Evolutionary conservation across 2,329 filamentous ascomycete genomes (phyloP), one percentile per base, ranked within the genome.

Genomic region (Cryphonectria japonica): DNA sequence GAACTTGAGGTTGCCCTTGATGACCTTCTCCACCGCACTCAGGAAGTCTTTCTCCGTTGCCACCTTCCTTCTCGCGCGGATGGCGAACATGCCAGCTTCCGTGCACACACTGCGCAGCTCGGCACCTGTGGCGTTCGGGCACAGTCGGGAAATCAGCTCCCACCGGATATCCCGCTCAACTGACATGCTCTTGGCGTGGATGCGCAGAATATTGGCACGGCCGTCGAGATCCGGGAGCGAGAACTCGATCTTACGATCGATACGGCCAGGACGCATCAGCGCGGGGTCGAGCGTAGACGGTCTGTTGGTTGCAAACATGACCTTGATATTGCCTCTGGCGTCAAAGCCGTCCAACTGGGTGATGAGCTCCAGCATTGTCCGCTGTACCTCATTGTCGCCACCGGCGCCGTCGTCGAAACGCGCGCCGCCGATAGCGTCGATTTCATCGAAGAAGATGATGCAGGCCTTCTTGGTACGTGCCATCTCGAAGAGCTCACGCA

Each of bases 391-490:
- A 80, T 98, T 98, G 83, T 98, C 95, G 78, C 95, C 95, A 77
- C 95, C 95, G 74, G 95, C 95, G 75, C 95, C 95, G 77, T 98
- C 95, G 78, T 98, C 95, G 80, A 98, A 98, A 82, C 95, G 93
- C 54, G 95, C 95, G 76, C 95, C 95, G 79, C 95, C 95, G 69
- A 98, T 93, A 65, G 95, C 95, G 81, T 98, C 95, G 74, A 98
- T 96, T 85, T 99, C 96, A 81, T 99, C 96, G 79, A 97, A 97
- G 90, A 99, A 99, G 84, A 99, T 99, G 80, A 99, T 99, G 83
- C 96, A 99, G 0, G 96, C 96, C 85, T 99, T 99, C 89, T 99
- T 99, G 70, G 96, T 98, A 77, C 96, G 91, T 13, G 96, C 96
- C 96, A 99, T 99, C 85, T 99, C 96, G 81, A 99, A 99, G 2